Conservation (phyloP, 169 alveolate genomes). For the Fabrea salina region DNA sequence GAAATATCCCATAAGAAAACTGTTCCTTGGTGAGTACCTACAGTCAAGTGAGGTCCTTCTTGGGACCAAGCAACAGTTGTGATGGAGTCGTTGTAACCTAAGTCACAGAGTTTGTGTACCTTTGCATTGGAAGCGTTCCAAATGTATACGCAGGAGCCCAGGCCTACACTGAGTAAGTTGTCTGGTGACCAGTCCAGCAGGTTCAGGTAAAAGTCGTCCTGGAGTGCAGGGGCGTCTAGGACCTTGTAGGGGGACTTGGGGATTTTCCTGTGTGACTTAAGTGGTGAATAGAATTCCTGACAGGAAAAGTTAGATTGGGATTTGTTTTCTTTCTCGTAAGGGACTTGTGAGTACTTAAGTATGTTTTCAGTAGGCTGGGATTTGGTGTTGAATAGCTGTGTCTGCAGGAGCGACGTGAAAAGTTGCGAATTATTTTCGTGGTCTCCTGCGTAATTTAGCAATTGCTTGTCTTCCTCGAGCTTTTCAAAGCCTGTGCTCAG, state of each 20-base stretch:
- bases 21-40: constrained; percentile 68
- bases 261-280: constrained; percentile 58
- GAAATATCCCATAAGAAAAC: constrained; percentile 70
- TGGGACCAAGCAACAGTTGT: constrained; percentile 26
- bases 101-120: constrained; percentile 86
- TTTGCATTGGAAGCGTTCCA: constrained; percentile 88
- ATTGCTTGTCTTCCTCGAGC: background rate
- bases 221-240: constrained; percentile 90
- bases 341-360: background rate
- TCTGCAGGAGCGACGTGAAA: constrained; percentile 9
- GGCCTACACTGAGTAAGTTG: constrained; percentile 90
- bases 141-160: constrained; percentile 85
- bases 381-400: too few relatives aligned
- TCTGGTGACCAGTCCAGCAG: constrained; percentile 85
- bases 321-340: background rate
- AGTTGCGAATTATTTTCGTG: background rate
- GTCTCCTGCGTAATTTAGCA: background rate
- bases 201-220: constrained; percentile 90
- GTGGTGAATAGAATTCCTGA: constrained; percentile 18
- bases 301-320: background rate
- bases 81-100: constrained; percentile 63
- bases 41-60: constrained; percentile 55
- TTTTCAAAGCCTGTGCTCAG: background rate
- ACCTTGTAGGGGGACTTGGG: constrained; percentile 82
- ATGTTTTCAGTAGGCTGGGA: background rate